A percentile compares a stretch with the other conserved stretches of the same genome.
Conservation (phyloP, 176 grass and related monocot genomes). For the Elaeis guineensis region DNA sequence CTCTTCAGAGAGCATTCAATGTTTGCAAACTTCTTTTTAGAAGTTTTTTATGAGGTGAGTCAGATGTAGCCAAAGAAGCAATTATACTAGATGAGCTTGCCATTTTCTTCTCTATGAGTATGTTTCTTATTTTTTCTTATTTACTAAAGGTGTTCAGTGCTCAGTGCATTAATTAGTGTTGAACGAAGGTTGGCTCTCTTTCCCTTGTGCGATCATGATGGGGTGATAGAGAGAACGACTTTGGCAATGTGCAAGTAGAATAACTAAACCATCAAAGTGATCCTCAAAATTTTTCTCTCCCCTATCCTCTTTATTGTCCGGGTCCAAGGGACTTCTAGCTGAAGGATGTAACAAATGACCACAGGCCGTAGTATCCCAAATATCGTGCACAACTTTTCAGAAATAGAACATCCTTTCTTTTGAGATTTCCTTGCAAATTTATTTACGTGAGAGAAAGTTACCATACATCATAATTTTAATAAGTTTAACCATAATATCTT, state of each 20-base stretch:
- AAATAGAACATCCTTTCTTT: constrained; percentile 13
- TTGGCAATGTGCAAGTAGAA: background rate
- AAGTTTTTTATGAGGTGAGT: constrained; percentile 1
- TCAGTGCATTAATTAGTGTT: too few relatives aligned
- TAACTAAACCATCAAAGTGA: background rate
- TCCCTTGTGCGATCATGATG: background rate
- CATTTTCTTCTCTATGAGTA: background rate
- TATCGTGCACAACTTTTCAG: constrained; percentile 8
- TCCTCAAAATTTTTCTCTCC: background rate
- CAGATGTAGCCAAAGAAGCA: background rate
- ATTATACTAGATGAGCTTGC: too few relatives aligned
- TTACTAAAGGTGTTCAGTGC: too few relatives aligned
- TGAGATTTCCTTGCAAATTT: constrained; percentile 11
- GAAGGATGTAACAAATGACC: background rate
- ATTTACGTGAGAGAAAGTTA: background rate
- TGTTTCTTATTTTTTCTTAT: background rate
- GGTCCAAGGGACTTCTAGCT: background rate
- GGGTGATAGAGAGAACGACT: background rate
- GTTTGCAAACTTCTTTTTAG: constrained; percentile 1
- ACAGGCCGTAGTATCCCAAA: background rate
- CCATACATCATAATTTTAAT: background rate
- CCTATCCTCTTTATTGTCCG: background rate
- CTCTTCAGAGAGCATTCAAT: background rate
- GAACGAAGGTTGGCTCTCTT: background rate
- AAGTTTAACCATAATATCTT: background rate